phyloP scores from a whole-genome alignment of 2,329 filamentous ascomycete species.

The Macrophomina pseudophaseolina region DNA sequence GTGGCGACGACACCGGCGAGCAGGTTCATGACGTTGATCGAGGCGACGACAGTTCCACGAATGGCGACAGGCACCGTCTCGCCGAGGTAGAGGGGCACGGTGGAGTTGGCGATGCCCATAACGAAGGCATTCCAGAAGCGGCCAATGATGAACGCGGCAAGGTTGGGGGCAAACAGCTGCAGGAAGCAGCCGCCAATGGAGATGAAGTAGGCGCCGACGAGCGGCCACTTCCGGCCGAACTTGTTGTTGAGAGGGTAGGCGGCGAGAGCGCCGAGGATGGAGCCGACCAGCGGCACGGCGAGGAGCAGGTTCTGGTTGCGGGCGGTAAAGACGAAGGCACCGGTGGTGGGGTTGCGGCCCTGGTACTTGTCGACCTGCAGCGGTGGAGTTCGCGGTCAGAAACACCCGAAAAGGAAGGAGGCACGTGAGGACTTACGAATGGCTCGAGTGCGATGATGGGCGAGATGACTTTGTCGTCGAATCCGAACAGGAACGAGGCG shows the following conservation, averaged over 20 bases:
- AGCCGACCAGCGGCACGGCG: conserved; percentile 23
- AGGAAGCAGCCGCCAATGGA: conserved; percentile 23
- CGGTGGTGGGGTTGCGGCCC: conserved; percentile 14
- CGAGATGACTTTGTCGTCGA: conserved; percentile 23
- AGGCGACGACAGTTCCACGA: conserved; percentile 58
- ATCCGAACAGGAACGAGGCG: conserved; percentile 20
- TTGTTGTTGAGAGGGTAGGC: conserved; percentile 24
- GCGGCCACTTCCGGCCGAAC: conserved; percentile 17
- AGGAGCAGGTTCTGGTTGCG: conserved; percentile 22
- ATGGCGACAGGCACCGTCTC: conserved; percentile 64
- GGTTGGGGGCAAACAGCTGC: conserved; percentile 20
- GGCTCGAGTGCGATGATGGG: conserved; percentile 21
- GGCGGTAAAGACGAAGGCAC: conserved; percentile 17
- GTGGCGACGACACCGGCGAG: conserved; percentile 45
- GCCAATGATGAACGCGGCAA: conserved; percentile 15
- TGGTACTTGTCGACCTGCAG: conserved; percentile 16
- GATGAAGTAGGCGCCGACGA: conserved; percentile 14
- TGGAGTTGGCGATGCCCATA: conserved; percentile 21
- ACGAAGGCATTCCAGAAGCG: conserved; percentile 21
- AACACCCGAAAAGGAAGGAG: background rate
- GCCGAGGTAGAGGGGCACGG: conserved; percentile 63
- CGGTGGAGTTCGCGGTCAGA: background rate
- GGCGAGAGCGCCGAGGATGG: conserved; percentile 20
- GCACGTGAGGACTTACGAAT: conserved; percentile 10
- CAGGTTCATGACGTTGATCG: conserved; percentile 18